phyloP scores from a whole-genome alignment of 2,329 filamentous ascomycete genomes.

The Cercospora janseana region DNA sequence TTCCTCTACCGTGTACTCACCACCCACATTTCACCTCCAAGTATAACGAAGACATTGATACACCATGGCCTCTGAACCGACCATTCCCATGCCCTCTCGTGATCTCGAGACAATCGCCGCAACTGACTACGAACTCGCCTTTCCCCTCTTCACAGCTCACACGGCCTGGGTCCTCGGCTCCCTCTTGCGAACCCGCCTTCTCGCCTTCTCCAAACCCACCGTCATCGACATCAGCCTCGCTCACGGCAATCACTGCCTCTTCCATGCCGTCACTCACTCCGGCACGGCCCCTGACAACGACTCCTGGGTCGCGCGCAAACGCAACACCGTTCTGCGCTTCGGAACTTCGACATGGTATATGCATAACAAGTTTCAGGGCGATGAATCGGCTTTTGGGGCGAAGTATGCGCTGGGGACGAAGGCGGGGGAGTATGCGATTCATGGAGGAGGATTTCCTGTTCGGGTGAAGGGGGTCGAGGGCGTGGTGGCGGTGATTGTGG shows the following conservation, averaged over 20 bases:
- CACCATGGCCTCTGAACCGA: conserved; percentile 29
- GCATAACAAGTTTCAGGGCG: conserved; percentile 63
- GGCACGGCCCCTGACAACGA: conserved; percentile 64
- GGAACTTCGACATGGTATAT: conserved; percentile 69
- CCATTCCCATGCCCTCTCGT: conserved; percentile 32
- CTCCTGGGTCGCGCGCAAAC: conserved; percentile 63
- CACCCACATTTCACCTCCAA: no score
- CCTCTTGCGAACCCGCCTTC: conserved; percentile 62
- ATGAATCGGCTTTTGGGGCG: conserved; percentile 63
- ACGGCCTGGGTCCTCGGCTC: conserved; percentile 66
- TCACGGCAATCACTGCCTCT: conserved; percentile 54
- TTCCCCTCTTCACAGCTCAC: conserved; percentile 58
- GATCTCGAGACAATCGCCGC: conserved; percentile 42
- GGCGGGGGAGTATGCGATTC: conserved; percentile 67
- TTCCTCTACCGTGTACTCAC: no score
- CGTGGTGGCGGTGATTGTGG: conserved; percentile 70
- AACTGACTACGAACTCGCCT: conserved; percentile 46
- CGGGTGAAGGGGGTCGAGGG: conserved; percentile 72
- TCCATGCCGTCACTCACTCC: conserved; percentile 65
- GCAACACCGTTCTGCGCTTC: conserved; percentile 68
- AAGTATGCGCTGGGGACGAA: conserved; percentile 62
- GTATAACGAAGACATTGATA: not conserved
- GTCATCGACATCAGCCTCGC: conserved; percentile 65
- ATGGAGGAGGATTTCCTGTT: conserved; percentile 74
- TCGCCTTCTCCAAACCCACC: conserved; percentile 54